Evolutionary conservation across 164 flowering plant genomes (phyloP).

Genomic region (Amborella trichopoda): DNA sequence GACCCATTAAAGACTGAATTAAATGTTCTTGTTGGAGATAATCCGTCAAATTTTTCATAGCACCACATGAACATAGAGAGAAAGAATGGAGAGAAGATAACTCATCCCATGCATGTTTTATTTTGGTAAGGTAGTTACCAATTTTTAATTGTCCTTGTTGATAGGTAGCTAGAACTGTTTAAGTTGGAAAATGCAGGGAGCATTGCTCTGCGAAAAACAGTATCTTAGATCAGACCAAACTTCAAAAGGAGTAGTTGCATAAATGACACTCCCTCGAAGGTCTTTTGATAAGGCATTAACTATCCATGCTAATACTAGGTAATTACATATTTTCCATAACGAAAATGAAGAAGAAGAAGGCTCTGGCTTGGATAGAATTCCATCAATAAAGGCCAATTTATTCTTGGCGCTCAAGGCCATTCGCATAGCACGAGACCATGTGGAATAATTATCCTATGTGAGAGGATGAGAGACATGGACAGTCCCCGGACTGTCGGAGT

Average conservation of each 20-base stretch:
- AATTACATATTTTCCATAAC: neutral
- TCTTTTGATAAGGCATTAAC: neutral
- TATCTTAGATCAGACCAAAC: neutral
- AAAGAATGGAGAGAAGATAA: neutral
- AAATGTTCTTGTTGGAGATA: neutral
- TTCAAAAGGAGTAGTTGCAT: neutral
- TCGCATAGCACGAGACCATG: neutral
- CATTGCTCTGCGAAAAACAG: neutral
- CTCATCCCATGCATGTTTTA: neutral
- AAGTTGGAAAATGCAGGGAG: neutral
- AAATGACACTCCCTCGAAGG: neutral
- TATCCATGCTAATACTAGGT: neutral
- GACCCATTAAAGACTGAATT: neutral
- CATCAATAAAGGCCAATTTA: slow-evolving; percentile 1
- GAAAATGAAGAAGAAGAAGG: neutral
- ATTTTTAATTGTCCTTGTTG: neutral
- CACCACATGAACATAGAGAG: neutral
- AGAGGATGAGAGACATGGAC: neutral
- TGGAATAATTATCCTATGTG: neutral
- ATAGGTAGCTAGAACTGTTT: neutral
- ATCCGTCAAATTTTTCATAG: neutral
- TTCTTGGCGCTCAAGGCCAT: neutral
- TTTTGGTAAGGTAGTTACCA: neutral
- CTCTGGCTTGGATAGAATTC: neutral
- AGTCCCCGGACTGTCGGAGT: neutral